These are phyloP conservation scores for Cryphonectria parasitica DNA, from an alignment of 2,329 filamentous ascomycete species.

Conservation along the genomic window DNA sequence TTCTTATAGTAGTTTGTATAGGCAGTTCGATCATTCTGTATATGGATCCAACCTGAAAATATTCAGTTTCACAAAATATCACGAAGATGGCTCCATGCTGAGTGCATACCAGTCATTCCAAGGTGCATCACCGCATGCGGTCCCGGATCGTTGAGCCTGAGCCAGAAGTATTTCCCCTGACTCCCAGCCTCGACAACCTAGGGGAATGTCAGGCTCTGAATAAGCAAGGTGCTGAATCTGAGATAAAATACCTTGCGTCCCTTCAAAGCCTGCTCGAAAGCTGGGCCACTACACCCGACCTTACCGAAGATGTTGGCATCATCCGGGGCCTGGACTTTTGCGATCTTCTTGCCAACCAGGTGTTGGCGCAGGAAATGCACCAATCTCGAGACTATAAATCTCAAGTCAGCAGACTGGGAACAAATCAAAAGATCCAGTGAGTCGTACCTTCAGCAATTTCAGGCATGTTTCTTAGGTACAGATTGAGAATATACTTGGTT, in stretches of 20 bases:
- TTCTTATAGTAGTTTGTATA: conserved; percentile 85
- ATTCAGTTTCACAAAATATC: conserved; percentile 49
- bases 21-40: conserved; percentile 75
- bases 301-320: conserved; percentile 91
- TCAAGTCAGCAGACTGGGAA: conserved; percentile 6
- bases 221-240: neutral
- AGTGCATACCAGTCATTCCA: conserved; percentile 64
- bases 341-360: conserved; percentile 82
- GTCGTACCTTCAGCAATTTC: conserved; percentile 63
- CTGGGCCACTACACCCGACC: conserved; percentile 76
- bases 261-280: conserved; percentile 73
- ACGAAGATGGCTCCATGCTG: conserved; percentile 13
- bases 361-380: conserved; percentile 83
- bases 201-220: neutral
- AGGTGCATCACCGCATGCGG: conserved; percentile 92
- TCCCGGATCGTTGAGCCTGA: conserved; percentile 66
- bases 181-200: conserved; percentile 69
- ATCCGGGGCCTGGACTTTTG: conserved; percentile 70
- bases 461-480: conserved; percentile 49
- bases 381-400: conserved; percentile 71
- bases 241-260: conserved; percentile 64
- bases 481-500: neutral
- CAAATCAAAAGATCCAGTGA: conserved; percentile 14
- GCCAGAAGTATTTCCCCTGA: conserved; percentile 97
- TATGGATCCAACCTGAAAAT: conserved; percentile 76